phyloP scores from a whole-genome alignment of 345 rosid species.

The Zanthoxylum bungeanum region DNA sequence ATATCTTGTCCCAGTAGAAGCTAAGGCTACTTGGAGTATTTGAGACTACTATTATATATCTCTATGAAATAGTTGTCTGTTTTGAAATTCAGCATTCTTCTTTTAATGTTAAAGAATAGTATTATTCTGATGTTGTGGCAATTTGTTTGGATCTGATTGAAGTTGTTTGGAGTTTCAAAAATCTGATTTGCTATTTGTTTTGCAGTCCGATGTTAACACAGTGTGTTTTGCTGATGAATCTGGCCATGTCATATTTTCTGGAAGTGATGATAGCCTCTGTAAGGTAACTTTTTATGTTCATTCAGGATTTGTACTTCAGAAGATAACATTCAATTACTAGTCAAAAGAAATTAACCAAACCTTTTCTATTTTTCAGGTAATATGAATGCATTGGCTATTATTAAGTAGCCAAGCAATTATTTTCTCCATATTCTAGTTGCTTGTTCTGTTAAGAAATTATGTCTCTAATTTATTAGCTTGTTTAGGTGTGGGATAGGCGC shows the following conservation, averaged over 20 bases:
- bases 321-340: not conserved
- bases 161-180: conserved; percentile 3
- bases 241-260: conserved; percentile 64
- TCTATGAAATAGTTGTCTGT: not conserved
- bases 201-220: conserved; percentile 67
- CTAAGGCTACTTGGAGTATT: not conserved
- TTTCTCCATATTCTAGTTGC: conserved; percentile 2
- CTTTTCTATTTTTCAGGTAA: not conserved
- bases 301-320: not conserved
- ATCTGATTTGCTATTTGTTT: conserved; percentile 14
- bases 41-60: not conserved
- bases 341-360: not conserved
- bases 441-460: not conserved
- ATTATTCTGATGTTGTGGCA: not conserved
- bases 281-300: conserved; percentile 40
- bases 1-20: not conserved
- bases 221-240: conserved; percentile 74
- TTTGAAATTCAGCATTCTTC: not conserved
- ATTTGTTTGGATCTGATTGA: not conserved
- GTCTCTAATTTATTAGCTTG: not conserved
- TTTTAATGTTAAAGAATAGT: not conserved
- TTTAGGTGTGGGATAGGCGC: conserved; percentile 72
- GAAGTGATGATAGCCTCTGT: conserved; percentile 60
- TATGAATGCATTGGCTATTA: not conserved
- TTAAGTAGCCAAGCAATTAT: not conserved